phyloP scores from a whole-genome alignment of 2,329 filamentous ascomycete species.

The Colletotrichum abscissum region DNA sequence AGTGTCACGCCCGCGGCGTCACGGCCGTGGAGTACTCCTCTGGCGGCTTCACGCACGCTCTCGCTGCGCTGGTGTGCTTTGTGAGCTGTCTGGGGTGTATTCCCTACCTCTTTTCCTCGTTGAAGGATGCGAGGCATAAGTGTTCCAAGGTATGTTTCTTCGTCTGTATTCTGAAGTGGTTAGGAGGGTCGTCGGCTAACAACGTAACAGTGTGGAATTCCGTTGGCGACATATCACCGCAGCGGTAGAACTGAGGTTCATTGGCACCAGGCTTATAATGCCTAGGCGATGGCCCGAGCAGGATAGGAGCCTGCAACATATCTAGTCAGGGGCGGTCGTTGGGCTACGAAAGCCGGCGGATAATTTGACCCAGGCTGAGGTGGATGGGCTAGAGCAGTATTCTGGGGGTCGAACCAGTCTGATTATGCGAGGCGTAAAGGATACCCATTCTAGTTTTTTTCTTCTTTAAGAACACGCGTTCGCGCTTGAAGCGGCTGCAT shows the following conservation, averaged over 20 bases:
- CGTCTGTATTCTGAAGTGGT: not conserved
- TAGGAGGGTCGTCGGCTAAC: slow-evolving; percentile 5
- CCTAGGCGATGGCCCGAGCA: not conserved
- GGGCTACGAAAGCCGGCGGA: too few species aligned
- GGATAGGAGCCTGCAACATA: not conserved
- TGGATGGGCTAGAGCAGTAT: not conserved
- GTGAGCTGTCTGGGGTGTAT: slow-evolving; percentile 39
- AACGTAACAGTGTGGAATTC: slow-evolving; percentile 37
- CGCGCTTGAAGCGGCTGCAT: not conserved
- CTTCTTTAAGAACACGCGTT: not conserved
- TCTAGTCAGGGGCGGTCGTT: too few species aligned
- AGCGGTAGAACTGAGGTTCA: slow-evolving; percentile 40
- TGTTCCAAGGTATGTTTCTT: slow-evolving; percentile 35
- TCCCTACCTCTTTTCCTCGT: slow-evolving; percentile 36
- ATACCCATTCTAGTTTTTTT: slow-evolving; percentile 19
- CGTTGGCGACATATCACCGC: slow-evolving; percentile 41
- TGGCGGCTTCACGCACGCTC: slow-evolving; percentile 39
- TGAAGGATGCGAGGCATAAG: slow-evolving; percentile 40
- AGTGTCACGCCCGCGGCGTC: slow-evolving; percentile 38
- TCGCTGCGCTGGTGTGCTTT: slow-evolving; percentile 38
- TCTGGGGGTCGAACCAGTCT: not conserved
- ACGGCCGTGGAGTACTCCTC: slow-evolving; percentile 37
- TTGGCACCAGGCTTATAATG: slow-evolving; percentile 28
- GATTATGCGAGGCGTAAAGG: slow-evolving; percentile 3
- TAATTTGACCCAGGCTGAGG: not conserved